These are phyloP conservation scores for Penicillium sp. DNA, from an alignment of 2,329 filamentous ascomycete genomes.

Conservation along the genomic window DNA sequence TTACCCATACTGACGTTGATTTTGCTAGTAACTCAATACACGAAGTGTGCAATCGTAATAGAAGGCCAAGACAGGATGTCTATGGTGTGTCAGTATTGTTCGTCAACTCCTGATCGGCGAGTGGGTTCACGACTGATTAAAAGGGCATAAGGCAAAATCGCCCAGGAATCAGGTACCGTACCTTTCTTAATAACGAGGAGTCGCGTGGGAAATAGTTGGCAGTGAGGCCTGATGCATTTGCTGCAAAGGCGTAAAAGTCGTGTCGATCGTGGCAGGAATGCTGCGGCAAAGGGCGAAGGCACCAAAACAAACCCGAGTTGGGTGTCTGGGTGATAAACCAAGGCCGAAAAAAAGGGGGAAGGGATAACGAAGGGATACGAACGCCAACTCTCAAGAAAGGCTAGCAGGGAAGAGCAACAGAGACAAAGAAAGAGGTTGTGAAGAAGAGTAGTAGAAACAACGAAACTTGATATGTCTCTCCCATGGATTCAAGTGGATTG, in stretches of 20 bases:
- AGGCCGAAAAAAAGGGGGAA: conserved; percentile 9
- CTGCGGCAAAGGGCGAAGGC: conserved; percentile 13
- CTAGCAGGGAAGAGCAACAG: conserved; percentile 6
- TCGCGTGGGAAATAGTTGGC: conserved; percentile 15
- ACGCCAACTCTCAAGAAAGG: conserved; percentile 6
- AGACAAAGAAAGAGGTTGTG: conserved; percentile 8
- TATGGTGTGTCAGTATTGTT: conserved; percentile 11
- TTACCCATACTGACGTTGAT: conserved; percentile 57
- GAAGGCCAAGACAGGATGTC: conserved; percentile 5
- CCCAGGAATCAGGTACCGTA: conserved; percentile 10
- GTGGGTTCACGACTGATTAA: conserved; percentile 1
- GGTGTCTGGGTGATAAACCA: conserved; percentile 3
- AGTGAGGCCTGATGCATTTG: conserved; percentile 12
- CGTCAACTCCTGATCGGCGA: neutral
- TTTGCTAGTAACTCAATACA: conserved; percentile 15
- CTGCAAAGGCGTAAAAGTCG: conserved; percentile 11
- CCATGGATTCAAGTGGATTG: conserved; percentile 22
- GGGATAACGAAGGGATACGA: conserved; percentile 20
- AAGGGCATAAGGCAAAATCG: neutral
- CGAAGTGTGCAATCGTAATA: conserved; percentile 1
- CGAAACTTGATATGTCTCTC: conserved; percentile 20
- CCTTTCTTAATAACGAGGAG: conserved; percentile 12
- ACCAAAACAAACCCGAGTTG: conserved; percentile 8
- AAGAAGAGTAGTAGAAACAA: conserved; percentile 11
- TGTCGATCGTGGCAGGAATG: conserved; percentile 22